A percentile compares a stretch with the other conserved stretches of the same genome.
Evolutionary conservation across 371 early-diverging fungal genomes (phyloP).

Genomic region (Capillidium heterosporum): DNA sequence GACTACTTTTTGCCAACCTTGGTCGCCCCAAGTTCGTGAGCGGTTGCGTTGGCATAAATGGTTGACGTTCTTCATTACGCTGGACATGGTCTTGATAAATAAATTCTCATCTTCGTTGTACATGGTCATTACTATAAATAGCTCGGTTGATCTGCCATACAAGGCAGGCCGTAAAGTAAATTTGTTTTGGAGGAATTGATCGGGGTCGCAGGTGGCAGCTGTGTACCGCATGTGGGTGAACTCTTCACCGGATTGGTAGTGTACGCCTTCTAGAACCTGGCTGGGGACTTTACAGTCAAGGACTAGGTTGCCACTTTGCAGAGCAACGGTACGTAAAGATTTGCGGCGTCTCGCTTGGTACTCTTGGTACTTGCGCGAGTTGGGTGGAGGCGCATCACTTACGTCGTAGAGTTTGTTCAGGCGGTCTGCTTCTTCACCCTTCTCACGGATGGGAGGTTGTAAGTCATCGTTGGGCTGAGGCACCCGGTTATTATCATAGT

Average conservation of each 20-base stretch:
- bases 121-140: slow-evolving; percentile 80
- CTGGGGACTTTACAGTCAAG: slow-evolving; percentile 46
- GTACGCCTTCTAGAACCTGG: slow-evolving; percentile 22
- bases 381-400: neutral
- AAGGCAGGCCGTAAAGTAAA: slow-evolving; percentile 67
- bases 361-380: neutral
- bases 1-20: slow-evolving; percentile 73
- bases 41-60: slow-evolving; percentile 47
- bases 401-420: neutral
- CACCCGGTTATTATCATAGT: neutral
- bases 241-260: slow-evolving; percentile 30
- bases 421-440: neutral
- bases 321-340: slow-evolving; percentile 20
- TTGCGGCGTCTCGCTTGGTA: slow-evolving; percentile 8
- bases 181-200: slow-evolving; percentile 46
- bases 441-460: too few relatives aligned
- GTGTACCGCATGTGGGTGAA: slow-evolving; percentile 64
- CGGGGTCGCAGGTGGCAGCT: slow-evolving; percentile 67
- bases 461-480: neutral
- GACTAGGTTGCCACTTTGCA: slow-evolving; percentile 48
- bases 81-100: slow-evolving; percentile 57
- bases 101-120: slow-evolving; percentile 70
- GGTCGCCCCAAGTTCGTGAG: slow-evolving; percentile 49
- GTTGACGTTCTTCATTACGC: slow-evolving; percentile 59
- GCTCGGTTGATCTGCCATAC: slow-evolving; percentile 60